Evolutionary conservation across 164 flowering plant genomes (phyloP), one percentile per base, ranked within the genome.

Genomic region (Hamamelis virginiana): DNA sequence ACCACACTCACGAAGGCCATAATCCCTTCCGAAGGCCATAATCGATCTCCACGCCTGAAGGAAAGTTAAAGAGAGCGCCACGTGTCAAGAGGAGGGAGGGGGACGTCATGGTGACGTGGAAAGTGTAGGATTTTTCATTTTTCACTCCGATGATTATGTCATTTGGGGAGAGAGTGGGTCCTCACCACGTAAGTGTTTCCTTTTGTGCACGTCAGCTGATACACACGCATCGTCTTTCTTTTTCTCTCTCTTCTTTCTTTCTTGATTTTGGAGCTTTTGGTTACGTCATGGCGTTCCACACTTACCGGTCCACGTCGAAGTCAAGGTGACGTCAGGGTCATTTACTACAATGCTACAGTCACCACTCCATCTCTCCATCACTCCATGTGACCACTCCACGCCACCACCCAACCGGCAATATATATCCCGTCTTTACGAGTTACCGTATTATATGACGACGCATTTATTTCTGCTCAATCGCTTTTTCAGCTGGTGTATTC

Each of bases 31-130:
- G 70, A n/a, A n/a, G n/a, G 45, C 76, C 69, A 52, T 70, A 16
- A 46, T n/a, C n/a, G n/a, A n/a, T 41, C 74, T 69, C 74, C 78
- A 44, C 46, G 78, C 59, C 74, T 33, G 66, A 64, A 72, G 78
- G 78, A 69, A 70, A 59, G 69, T 38, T 8, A 52, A 66, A 11
- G 25, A 15, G 11, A 8, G 19, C 14, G 56, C 81, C 81, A 75
- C 81, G 78, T 75, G 81, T 56, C 64, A 0, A 2, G 41, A 2
- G 16, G 4, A 23, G 9, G 38, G 15, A 23, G 9, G 38, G 15
- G 51, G 61, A 60, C 78, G 69, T 74, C 76, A 72, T 6, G 71
- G 28, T 74, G 78, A 78, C 78, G 78, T 61, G 71, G 68, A 71
- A 76, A 67, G 66, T 25, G 72, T 44, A 64, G 16, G 13, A n/a